Base-by-base conservation (phyloP, 2,329 filamentous ascomycete species). In the Camillea tinctor region DNA sequence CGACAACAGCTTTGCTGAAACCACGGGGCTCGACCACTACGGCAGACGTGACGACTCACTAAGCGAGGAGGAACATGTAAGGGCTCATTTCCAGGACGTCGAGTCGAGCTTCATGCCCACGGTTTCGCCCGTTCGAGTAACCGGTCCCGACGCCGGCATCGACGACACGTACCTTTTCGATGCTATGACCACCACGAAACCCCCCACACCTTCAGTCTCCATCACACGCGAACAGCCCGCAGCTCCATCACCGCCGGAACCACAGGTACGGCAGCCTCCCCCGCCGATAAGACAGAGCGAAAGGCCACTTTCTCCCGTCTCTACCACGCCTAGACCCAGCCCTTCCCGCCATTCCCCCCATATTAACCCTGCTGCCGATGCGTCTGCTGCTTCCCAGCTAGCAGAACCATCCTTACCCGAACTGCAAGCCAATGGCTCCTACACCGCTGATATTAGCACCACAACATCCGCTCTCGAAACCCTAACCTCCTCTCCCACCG, bases 91-190 rank as follows among this genome's bases (percentile, higher is more conserved):
- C 20, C 80, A 83, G 66, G 86, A 89, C 68, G 80, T 88, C 63
- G 87, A 89, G 69, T 88, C 86, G 36, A 89, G 86, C 74, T 89
- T 89, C 68, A 71, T 87, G 57, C 82, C 84, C 1, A 79, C 81
- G 5, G 71, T 84, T 5, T 88, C 86, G 7, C 85, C 86, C 13
- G 79, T 87, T 52, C 79, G 67, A 17, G 63, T 69, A n/a, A 52
- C 78, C 40, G 76, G 79, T 55, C 73, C 77, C 9, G 74, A 77
- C 36, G 76, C 76, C 64, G 83, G 80, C 53, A 71, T 79, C 58
- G 84, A 88, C 74, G 85, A 88, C 70, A 86, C 84, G 22, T 88
- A 80, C 68, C 73, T 86, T 53, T 87, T 87, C 67, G 84, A 87
- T 67, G 72, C 58, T 36, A 77, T 69, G 54, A 76, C 72, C 4